Evolutionary conservation across 129 eudicot genomes (phyloP).

Genomic region (Helianthus annuus): HanXRQr2.0-SUNRISE NC_035442.2:31886585-31887084

Average conservation of each 20-base stretch:
- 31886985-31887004: too few species aligned
- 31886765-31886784: background rate
- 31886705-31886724: background rate
- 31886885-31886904: background rate
- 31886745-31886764: background rate
- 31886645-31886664: conserved; percentile 28
- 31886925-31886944: background rate
- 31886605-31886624: conserved; percentile 4
- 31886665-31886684: conserved; percentile 20
- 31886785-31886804: background rate
- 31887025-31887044: background rate
- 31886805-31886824: background rate
- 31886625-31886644: conserved; percentile 1
- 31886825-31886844: background rate
- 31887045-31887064: conserved; percentile 3
- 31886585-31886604: conserved; percentile 21
- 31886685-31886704: conserved; percentile 5
- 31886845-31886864: background rate
- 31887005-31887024: background rate
- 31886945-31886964: background rate
- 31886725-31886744: background rate
- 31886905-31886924: background rate
- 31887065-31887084: too few species aligned
- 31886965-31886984: too few species aligned
- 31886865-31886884: background rate